A percentile compares a stretch with the other conserved stretches of the same genome.
Evolutionary conservation across 2,329 filamentous ascomycete species (phyloP).

Genomic region (Colletotrichum sp.): DNA sequence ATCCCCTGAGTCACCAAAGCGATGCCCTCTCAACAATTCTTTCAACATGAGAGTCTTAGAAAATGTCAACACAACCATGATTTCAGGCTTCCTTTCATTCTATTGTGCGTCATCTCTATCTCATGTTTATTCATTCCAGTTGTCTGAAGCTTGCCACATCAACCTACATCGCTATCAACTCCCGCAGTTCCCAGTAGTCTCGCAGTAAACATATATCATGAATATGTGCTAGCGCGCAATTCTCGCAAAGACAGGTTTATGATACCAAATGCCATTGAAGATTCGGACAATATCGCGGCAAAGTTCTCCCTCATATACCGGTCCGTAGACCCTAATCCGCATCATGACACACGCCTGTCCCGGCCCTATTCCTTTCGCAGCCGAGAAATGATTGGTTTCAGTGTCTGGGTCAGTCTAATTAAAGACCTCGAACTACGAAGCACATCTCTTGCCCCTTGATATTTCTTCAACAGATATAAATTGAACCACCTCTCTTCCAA

Average conservation of each 20-base stretch:
- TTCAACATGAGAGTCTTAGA: neutral
- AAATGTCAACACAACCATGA: rapidly evolving
- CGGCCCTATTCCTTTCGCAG: no score
- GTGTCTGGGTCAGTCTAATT: no score
- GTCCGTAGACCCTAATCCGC: no score
- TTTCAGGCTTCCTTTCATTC: neutral
- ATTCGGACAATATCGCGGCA: neutral
- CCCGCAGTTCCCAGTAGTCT: neutral
- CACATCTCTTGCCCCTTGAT: no score
- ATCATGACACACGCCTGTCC: no score
- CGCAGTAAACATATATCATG: neutral
- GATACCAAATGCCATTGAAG: no score
- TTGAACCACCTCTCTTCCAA: no score
- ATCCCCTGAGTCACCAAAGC: neutral
- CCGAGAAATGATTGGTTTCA: no score
- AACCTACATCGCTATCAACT: neutral
- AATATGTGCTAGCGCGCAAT: neutral
- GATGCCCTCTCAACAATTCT: neutral
- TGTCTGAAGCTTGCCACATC: neutral
- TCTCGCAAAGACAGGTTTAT: no score
- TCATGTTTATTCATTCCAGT: neutral
- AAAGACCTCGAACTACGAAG: no score
- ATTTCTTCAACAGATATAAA: no score
- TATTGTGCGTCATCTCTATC: neutral
- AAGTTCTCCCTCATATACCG: neutral